Conservation (phyloP, 345 rosid species). For the Psidium friedrichsthalianum region DNA sequence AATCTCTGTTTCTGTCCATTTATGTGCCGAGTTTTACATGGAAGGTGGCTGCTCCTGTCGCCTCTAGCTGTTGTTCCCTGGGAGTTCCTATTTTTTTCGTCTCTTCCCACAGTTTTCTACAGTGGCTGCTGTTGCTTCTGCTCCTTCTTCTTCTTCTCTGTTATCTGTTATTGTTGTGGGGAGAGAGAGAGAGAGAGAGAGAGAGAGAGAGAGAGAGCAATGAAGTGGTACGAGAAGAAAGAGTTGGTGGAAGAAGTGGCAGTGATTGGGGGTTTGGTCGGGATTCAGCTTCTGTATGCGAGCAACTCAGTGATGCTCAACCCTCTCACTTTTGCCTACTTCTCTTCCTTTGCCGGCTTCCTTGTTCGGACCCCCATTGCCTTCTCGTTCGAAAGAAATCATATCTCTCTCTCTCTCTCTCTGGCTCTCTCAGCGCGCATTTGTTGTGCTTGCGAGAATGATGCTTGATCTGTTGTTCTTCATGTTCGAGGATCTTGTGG, state of each 20-base stretch:
- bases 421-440: not conserved
- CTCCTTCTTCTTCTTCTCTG: not conserved
- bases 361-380: constrained; percentile 64
- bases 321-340: constrained; percentile 56
- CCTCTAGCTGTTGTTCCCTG: not conserved
- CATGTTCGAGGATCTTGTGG: constrained; percentile 60
- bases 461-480: not conserved
- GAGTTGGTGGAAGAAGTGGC: constrained; percentile 34
- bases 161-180: not conserved
- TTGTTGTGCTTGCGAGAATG: not conserved
- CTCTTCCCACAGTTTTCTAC: not conserved
- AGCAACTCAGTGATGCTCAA: constrained; percentile 42
- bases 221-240: not conserved
- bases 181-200: not conserved
- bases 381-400: constrained; percentile 54
- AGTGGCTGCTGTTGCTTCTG: not conserved
- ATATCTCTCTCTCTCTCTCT: not conserved
- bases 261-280: constrained; percentile 50
- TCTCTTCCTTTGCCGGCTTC: constrained; percentile 60
- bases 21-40: not conserved
- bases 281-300: constrained; percentile 59
- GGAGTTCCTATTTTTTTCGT: not conserved
- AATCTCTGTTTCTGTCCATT: not conserved
- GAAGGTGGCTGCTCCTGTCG: not conserved
- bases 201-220: not conserved